These are phyloP conservation scores for Kuraishia borneana DNA, from an alignment of 805 yeast genomes.

Conservation along the genomic window DNA sequence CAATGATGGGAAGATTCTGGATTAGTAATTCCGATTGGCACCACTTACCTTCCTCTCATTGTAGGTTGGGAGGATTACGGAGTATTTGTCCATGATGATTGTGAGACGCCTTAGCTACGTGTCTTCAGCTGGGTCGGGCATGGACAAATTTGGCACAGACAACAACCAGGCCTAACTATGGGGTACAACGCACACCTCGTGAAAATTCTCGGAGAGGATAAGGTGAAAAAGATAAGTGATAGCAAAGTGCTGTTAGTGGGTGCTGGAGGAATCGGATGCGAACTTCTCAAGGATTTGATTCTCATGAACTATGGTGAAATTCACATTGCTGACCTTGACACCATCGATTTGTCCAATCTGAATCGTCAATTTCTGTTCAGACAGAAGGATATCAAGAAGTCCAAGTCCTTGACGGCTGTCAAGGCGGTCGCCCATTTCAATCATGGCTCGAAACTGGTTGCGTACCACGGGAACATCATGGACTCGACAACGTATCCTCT, in stretches of 20 bases:
- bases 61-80: constrained; percentile 69
- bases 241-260: constrained; percentile 75
- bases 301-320: constrained; percentile 77
- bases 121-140: background rate
- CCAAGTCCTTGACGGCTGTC: constrained; percentile 79
- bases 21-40: background rate
- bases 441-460: constrained; percentile 48
- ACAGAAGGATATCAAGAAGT: constrained; percentile 78
- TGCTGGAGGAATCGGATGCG: constrained; percentile 97
- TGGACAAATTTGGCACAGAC: background rate
- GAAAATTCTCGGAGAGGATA: constrained; percentile 30
- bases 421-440: constrained; percentile 72
- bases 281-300: constrained; percentile 69
- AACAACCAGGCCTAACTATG: too few relatives aligned
- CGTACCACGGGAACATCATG: constrained; percentile 86
- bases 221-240: constrained; percentile 16
- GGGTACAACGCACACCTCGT: constrained; percentile 27
- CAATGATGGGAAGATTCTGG: constrained; percentile 50
- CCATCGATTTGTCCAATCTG: constrained; percentile 84
- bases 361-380: constrained; percentile 90
- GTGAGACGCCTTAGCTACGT: background rate
- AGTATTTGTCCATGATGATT: constrained; percentile 35
- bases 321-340: constrained; percentile 89
- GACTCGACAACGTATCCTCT: constrained; percentile 61
- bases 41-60: constrained; percentile 42